Evolutionary conservation across 2,329 filamentous ascomycete species (phyloP), one percentile per base, ranked within the genome.

Genomic region (Fusarium nanum): DNA sequence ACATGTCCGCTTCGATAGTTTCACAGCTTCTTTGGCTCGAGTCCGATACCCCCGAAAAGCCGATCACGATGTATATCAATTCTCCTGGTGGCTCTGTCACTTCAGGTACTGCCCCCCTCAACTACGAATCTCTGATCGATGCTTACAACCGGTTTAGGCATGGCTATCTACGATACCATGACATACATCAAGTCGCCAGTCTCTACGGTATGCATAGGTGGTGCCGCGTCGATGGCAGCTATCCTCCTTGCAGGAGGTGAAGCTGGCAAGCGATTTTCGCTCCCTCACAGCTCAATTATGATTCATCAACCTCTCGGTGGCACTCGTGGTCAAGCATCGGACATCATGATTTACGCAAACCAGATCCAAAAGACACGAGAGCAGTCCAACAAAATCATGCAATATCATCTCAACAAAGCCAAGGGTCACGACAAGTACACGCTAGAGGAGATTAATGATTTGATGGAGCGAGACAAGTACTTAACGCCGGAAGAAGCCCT

Each of bases 131-230:
- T 42, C 23, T 22, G 14, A n/a, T 34, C 27, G 23, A 64, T 59
- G 50, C 64, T 70, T 41, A 65, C 41, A 13, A 9, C 11, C n/a
- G 10, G 5, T 8, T 12, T 64, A 79, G 89, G 90, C 18, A 85
- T 92, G 64, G 94, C 96, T 27, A 98, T 99, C 76, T 99, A 99
- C 85, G 96, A 99, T 79, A 99, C 96, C 14, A 98, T 99, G 95
- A 90, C 92, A 74, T 99, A 99, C 81, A 98, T 99, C 78, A 90
- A 91, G 65, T 93, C 93, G 5, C 93, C 95, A 2, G 94, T 99
- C 0, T 95, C 92, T 45, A 99, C 96, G 1, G 96, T 99, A 30
- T 98, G 96, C 77, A 88, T 99, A 45, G 96, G 96, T 10, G 93
- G 97, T 76, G 96, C 97, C 0, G 95, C 96, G 2, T 96, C 92